A percentile compares a stretch with the other conserved stretches of the same genome.
These are phyloP conservation scores for Pistacia integerrima DNA, from an alignment of 345 rosid species.

Conservation along the genomic window DNA sequence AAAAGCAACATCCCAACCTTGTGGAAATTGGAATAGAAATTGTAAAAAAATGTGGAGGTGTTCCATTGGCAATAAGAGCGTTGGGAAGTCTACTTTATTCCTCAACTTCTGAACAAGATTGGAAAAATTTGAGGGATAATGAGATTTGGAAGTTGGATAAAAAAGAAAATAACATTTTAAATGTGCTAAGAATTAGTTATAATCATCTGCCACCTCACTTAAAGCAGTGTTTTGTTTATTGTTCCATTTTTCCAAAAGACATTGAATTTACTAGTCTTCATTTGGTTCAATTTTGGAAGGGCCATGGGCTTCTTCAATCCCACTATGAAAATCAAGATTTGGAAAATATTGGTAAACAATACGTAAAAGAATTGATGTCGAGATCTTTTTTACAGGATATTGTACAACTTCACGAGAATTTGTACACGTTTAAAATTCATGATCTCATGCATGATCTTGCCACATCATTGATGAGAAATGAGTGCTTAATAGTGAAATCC, in stretches of 20 bases:
- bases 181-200: too few species aligned
- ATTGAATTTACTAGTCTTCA: too few species aligned
- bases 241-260: neutral
- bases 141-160: too few species aligned
- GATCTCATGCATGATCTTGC: neutral
- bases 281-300: neutral
- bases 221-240: neutral
- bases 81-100: slow-evolving; percentile 20
- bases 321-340: neutral
- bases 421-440: neutral
- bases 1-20: too few species aligned
- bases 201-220: neutral
- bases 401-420: too few species aligned
- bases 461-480: neutral
- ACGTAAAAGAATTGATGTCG: neutral
- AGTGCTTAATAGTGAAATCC: neutral
- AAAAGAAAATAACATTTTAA: neutral
- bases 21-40: too few species aligned
- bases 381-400: neutral
- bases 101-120: neutral
- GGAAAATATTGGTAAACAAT: neutral
- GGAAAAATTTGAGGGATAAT: neutral
- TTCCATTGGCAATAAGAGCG: neutral
- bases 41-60: too few species aligned
- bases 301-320: neutral